Base-by-base conservation (phyloP, 768 basidiomycete genomes). In the Albatrellus ellisii region DNA sequence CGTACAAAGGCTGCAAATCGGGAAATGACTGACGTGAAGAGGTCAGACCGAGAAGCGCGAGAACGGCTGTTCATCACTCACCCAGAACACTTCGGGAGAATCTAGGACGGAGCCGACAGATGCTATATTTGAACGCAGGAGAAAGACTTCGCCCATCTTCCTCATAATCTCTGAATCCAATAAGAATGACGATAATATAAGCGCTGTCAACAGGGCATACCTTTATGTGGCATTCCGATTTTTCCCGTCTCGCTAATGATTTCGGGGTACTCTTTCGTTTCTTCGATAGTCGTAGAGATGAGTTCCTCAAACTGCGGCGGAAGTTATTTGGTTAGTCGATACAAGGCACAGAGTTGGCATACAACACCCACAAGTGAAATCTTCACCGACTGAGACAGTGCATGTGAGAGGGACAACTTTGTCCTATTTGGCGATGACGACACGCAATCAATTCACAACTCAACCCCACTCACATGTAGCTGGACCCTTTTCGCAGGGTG, bases 21-120 rank as follows among this genome's bases (percentile, higher is more conserved):
- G 92, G 92, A 57, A 79, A 95, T 44, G 82, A 84, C 90, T 90
- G 61, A 41, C 52, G 22, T 50, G 39, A 12, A 51, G 47, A 43
- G 46, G 45, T 43, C 27, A 46, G 20, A 38, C 15, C 10, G 20
- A 38, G 37, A 25, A 11, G 22, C 9, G n/a, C n/a, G n/a, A n/a
- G n/a, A n/a, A n/a, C n/a, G n/a, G n/a, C n/a, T n/a, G n/a, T n/a
- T 32, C 18, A 32, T 33, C 12, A 56, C 77, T 40, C 59, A 84
- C 89, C 90, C 91, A 94, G 60, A 95, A 95, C 32, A 94, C 79
- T 61, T 95, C 90, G 21, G 91, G 91, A 26, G 90, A 89, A 66
- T 97, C 91, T 33, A 97, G 65, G n/a, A 95, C 91, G 25, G 90
- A 92, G 36, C 92, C 92, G 41, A 95, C 91, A 34, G 89, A 83